Base-by-base conservation (phyloP, 169 alveolate genomes). In the Theileria parva region DNA sequence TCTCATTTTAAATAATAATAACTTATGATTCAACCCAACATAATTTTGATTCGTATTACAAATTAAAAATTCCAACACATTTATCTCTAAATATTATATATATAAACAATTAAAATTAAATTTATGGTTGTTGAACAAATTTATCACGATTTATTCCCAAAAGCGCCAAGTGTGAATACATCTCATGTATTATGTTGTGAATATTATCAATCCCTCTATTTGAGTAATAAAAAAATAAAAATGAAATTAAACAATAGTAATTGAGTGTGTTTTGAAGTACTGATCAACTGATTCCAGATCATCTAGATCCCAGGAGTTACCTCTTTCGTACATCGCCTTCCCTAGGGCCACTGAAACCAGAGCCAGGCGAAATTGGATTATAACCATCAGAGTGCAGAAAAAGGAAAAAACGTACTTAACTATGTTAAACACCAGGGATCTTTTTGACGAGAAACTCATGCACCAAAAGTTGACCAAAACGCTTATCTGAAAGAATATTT, bases 231-330 rank as follows among this genome's bases (percentile, higher is more conserved):
- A 44, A 44, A 44, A 44, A 13, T 44, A 44, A 44, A 44, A 44
- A 44, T 44, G 17, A 44, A 44, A 44, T 44, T 44, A 44, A 4
- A 44, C 53, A 44, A 44, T 44, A 1, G 53, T 13, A 44, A 44
- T 44, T 44, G 53, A 44, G 53, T 44, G 53, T 57, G 66, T 25
- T 57, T 57, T 57, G 32, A 57, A 57, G 28, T 57, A 25, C 12
- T 57, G 37, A 11, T 57, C 37, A 8, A 57, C 66, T 21, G 66
- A 19, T 57, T 57, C 66, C 28, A 57, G 37, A 57, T 70, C 78
- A 23, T 70, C 78, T 3, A 70, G 44, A 53, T 70, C 78, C 78
- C 78, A 70, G 27, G 48, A 70, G 27, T 23, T 74, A 48, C 78
- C 78, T 27, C 34, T 53, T 53, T 70, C 53, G 17, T 70, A 70